Evolutionary conservation across 176 grass and related monocot species (phyloP), one percentile per base, ranked within the genome.

Genomic region (Aegilops tauschii): DNA sequence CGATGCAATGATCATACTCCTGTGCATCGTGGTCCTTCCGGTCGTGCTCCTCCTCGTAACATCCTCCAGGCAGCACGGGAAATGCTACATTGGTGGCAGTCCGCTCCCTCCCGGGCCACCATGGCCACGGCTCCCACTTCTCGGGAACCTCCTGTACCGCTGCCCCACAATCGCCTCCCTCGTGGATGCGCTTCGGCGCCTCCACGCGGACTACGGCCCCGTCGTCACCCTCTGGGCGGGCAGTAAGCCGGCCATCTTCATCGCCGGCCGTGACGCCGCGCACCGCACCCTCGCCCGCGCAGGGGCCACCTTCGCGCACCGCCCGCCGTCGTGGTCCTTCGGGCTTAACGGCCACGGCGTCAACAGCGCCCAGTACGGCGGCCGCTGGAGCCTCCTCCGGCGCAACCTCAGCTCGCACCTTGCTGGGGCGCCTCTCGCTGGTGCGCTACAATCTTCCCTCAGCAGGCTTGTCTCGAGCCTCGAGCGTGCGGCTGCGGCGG

Each of bases 321-420:
- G 80, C 4, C 80, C 73, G 3, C 2, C 35, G 16, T 78, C 73
- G 4, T 40, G 35, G 69, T 21, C 80, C 28, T 47, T 82, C 14
- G 49, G 67, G 6, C 4, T 83, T 1, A 88, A 83, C 28, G 18
- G 5, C 12, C 13, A 88, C 34, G 47, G 47, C 25, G 1, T 83
- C 63, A 88, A 83, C 86, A 78, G 32, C 36, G 64, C 72, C 3
- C 20, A 49, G 0, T 83, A 88, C 62, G 86, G 72, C 50, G 3
- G 8, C 35, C 50, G 65, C 3, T 88, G 86, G 86, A 28, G 63
- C 5, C 27, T 61, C 47, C 71, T 88, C 80, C 80, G 80, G 1
- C 62, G 73, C 27, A 88, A 83, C 73, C 62, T 88, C 49, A 2
- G 35, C 86, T 42, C 64, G 3, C 47, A 49, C 73, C 63, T 88